Conservation (phyloP, 805 yeast species). For the Myxozyma neglecta region DNA sequence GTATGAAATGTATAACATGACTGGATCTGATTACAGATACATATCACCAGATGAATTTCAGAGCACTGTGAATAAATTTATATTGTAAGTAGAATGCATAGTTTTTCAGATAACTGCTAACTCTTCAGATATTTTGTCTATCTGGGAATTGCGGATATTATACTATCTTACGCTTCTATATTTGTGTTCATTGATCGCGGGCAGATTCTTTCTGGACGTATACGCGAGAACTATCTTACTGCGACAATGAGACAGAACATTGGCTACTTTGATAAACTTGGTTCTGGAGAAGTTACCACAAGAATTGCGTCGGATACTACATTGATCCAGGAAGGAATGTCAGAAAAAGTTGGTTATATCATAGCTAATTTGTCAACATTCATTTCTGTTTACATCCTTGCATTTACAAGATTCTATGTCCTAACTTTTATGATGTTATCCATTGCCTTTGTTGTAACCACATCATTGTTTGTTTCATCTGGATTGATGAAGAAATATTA, state of each 20-base stretch:
- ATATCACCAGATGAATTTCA: constrained; percentile 36
- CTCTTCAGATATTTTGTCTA: constrained; percentile 8
- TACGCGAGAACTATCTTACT: constrained; percentile 41
- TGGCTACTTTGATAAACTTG: constrained; percentile 41
- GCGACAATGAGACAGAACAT: constrained; percentile 45
- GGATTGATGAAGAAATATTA: constrained; percentile 33
- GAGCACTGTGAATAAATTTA: neutral
- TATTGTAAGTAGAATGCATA: no score
- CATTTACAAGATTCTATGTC: constrained; percentile 42
- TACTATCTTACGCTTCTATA: constrained; percentile 38
- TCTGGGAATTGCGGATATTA: constrained; percentile 21
- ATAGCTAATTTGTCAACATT: constrained; percentile 43
- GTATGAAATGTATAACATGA: constrained; percentile 12
- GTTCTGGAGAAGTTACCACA: constrained; percentile 45
- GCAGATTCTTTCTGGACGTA: constrained; percentile 45
- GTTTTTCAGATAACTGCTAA: no score
- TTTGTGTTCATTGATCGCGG: constrained; percentile 44
- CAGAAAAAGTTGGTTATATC: constrained; percentile 44
- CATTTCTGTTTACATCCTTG: constrained; percentile 42
- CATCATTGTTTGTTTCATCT: constrained; percentile 37
- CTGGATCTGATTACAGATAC: constrained; percentile 5
- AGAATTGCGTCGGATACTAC: constrained; percentile 46
- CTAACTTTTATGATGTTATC: constrained; percentile 41
- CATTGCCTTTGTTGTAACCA: constrained; percentile 38
- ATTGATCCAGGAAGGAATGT: constrained; percentile 45